Evolutionary conservation across 2,329 filamentous ascomycete species (phyloP).

Genomic region (Colletotrichum brevisporum): DNA sequence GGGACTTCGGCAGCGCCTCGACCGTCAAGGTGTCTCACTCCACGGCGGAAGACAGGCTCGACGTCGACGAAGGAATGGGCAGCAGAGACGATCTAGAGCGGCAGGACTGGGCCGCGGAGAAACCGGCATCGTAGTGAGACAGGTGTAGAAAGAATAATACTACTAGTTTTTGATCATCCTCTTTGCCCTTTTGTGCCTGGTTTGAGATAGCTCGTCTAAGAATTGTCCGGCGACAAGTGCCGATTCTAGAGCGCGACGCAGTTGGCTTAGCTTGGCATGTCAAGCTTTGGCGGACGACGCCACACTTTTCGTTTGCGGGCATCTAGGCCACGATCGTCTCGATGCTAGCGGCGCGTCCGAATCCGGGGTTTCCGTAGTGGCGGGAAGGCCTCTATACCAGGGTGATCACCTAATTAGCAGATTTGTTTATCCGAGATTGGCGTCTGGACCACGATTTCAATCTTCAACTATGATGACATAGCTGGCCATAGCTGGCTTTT

Average conservation of each 20-base stretch:
- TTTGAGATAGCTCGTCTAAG: background rate
- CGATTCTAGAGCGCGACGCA: background rate
- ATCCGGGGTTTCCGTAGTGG: no score
- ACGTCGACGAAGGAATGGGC: background rate
- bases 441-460: background rate
- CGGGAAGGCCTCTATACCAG: no score
- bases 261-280: background rate
- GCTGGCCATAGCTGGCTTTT: no score
- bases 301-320: background rate
- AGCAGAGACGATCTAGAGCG: background rate
- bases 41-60: background rate
- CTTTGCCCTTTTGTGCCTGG: background rate
- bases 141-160: background rate
- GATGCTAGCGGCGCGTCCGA: no score
- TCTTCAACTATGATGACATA: background rate
- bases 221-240: background rate
- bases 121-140: background rate
- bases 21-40: background rate
- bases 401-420: no score
- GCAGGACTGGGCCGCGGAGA: constrained; percentile 59
- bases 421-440: no score
- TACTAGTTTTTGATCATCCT: background rate
- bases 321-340: background rate
- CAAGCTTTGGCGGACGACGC: background rate
- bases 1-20: background rate